Conservation (phyloP, 202 grass and related monocot species). For the Hordeum pubiflorum region DNA sequence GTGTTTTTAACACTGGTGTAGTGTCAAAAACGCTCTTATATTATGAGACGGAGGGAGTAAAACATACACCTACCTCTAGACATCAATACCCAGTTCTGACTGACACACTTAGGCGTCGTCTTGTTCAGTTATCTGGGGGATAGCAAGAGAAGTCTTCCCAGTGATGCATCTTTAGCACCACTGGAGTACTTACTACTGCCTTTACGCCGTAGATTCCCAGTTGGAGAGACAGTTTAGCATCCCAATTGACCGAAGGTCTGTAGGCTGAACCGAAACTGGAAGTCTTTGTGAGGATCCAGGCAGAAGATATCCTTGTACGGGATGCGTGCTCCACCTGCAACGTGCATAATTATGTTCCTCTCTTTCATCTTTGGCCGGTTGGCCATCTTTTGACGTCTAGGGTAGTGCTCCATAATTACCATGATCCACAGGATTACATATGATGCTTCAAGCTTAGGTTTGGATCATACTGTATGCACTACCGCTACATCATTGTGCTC, state of each 20-base stretch:
- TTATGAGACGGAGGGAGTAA: not conserved
- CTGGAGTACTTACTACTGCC: not conserved
- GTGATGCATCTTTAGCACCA: not conserved
- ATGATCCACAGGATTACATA: slow-evolving; percentile 21
- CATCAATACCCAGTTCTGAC: not conserved
- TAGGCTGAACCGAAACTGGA: slow-evolving; percentile 2
- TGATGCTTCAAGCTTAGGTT: slow-evolving; percentile 40
- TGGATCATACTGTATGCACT: slow-evolving; percentile 15
- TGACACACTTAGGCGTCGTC: not conserved
- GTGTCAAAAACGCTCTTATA: no score
- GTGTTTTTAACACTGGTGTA: no score
- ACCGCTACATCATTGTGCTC: slow-evolving; percentile 6
- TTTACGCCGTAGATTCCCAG: not conserved
- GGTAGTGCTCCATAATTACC: slow-evolving; percentile 15
- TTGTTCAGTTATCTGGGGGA: slow-evolving; percentile 8
- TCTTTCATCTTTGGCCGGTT: not conserved
- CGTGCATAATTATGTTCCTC: slow-evolving; percentile 28
- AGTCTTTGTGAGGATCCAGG: slow-evolving; percentile 21
- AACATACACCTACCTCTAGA: not conserved
- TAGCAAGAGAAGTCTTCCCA: not conserved
- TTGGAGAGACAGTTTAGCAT: not conserved
- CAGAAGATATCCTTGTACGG: slow-evolving; percentile 20
- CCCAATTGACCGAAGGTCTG: slow-evolving; percentile 24
- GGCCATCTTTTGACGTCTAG: slow-evolving; percentile 14
- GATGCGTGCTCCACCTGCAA: slow-evolving; percentile 25